Evolutionary conservation across 2,329 filamentous ascomycete species (phyloP), one percentile per base, ranked within the genome.

Genomic region (Exophiala viscosa): DNA sequence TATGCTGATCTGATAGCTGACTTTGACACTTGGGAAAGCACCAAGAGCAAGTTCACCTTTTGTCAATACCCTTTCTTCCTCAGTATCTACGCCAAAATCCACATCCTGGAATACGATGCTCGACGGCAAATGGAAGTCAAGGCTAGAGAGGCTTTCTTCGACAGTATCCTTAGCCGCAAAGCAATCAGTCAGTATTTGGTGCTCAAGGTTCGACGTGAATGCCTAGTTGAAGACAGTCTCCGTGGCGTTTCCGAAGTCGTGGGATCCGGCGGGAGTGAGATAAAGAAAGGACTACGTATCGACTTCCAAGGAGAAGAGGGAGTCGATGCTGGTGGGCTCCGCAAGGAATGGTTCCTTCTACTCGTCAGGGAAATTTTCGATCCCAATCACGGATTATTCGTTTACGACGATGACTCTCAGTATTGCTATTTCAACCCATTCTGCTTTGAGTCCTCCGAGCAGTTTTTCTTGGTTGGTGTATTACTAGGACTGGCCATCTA

Each of bases 281-380:
- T 95, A 67, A 96, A 96, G 69, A 96, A 96, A 68, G 88, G 87
- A 0, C 73, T 96, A 23, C 83, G 87, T 14, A 93, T 96, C 54
- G 84, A 87, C 54, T 96, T 96, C 62, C 77, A 81, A 31, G 90
- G 89, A 31, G 91, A 96, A 70, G 91, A 96, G 69, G 91, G 91
- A 3, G 84, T 96, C 45, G 91, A 96, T 72, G 90, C 87, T 3
- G 91, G 91, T 34, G 91, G 91, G 0, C 76, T 95, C 50, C 83
- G 90, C 51, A 96, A 96, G 69, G 91, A 96, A 71, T 96, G 91
- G 91, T 96, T 96, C 66, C 73, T 96, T 45, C 79, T 96, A 53
- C 79, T 96, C 17, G 85, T 93, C 44, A 80, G 90, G 61, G 91
- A 96, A 66, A 85, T 96, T 31, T 96, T 96, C 70, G 90, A 95